A percentile compares a stretch with the other conserved stretches of the same genome.
phyloP scores from a whole-genome alignment of 352 stramenopile species.

The Globisporangium solare region DNA sequence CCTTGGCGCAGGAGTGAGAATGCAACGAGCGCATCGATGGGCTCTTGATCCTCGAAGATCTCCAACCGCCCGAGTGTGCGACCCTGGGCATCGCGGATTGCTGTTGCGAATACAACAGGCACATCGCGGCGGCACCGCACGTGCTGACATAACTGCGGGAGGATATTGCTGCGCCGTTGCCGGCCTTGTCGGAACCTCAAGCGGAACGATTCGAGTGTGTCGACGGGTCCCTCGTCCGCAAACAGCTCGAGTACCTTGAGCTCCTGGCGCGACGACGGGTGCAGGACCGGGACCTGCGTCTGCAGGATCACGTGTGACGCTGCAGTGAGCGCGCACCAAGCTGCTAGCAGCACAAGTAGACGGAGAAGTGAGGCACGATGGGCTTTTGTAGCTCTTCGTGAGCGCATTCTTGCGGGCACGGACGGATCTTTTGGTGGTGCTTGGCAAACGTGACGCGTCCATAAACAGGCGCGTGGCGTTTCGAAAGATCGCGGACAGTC shows the following conservation, averaged over 20 bases:
- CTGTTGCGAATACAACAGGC: constrained; percentile 16
- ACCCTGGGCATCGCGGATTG: constrained; percentile 15
- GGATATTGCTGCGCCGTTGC: constrained; percentile 31
- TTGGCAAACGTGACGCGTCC: too few relatives aligned
- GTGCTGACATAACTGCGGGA: constrained; percentile 38
- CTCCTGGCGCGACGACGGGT: constrained; percentile 11
- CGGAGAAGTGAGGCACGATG: background rate
- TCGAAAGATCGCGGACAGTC: too few relatives aligned
- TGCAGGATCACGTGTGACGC: constrained; percentile 7
- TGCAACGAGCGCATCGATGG: constrained; percentile 23
- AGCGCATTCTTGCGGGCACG: too few relatives aligned
- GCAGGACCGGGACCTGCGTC: constrained; percentile 10
- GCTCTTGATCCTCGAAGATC: constrained; percentile 23
- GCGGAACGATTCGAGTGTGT: constrained; percentile 49
- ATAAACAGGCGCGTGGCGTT: too few relatives aligned
- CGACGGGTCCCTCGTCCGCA: constrained; percentile 41
- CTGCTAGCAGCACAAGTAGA: background rate
- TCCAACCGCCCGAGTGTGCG: constrained; percentile 14
- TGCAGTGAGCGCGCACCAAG: background rate
- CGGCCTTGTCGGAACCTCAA: constrained; percentile 24
- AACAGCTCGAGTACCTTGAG: constrained; percentile 28
- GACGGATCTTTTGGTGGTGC: too few relatives aligned
- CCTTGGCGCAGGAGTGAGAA: constrained; percentile 18
- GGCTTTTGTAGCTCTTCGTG: too few relatives aligned
- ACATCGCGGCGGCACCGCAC: constrained; percentile 17